Conservation (phyloP, 2,329 filamentous ascomycete species). For the Exserohilum rostratum region DNA sequence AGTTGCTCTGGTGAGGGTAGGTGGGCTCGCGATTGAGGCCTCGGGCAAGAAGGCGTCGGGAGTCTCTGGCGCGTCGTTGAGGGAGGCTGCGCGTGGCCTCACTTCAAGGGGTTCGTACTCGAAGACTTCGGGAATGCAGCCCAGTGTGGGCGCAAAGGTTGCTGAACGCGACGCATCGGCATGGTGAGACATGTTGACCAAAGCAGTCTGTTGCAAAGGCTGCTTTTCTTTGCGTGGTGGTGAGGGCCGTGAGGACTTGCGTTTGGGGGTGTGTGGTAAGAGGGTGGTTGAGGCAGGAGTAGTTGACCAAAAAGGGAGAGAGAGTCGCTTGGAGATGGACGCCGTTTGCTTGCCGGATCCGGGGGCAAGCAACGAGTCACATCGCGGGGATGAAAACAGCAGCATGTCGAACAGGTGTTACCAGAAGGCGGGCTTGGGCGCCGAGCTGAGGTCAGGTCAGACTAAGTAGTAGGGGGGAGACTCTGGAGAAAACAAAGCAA, state of each 20-base stretch:
- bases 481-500: constrained; percentile 13
- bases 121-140: constrained; percentile 33
- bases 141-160: constrained; percentile 32
- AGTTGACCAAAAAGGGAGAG: constrained; percentile 23
- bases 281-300: constrained; percentile 23
- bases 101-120: constrained; percentile 29
- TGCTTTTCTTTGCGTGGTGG: constrained; percentile 8
- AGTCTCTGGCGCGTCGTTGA: constrained; percentile 23
- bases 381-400: constrained; percentile 31
- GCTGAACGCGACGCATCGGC: constrained; percentile 24
- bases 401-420: constrained; percentile 32
- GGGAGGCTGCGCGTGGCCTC: constrained; percentile 13
- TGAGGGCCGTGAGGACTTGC: constrained; percentile 9
- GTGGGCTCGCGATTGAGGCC: constrained; percentile 21
- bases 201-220: constrained; percentile 6
- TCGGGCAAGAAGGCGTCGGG: constrained; percentile 30
- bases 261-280: constrained; percentile 21
- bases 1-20: constrained; percentile 24
- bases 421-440: constrained; percentile 4
- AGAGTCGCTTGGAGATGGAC: constrained; percentile 22
- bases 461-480: background rate
- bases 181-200: constrained; percentile 22
- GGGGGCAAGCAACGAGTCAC: constrained; percentile 17
- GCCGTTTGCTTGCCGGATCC: constrained; percentile 14
- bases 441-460: constrained; percentile 7